Conservation (phyloP, 2,329 filamentous ascomycete genomes). For the Fusarium sp. region DNA sequence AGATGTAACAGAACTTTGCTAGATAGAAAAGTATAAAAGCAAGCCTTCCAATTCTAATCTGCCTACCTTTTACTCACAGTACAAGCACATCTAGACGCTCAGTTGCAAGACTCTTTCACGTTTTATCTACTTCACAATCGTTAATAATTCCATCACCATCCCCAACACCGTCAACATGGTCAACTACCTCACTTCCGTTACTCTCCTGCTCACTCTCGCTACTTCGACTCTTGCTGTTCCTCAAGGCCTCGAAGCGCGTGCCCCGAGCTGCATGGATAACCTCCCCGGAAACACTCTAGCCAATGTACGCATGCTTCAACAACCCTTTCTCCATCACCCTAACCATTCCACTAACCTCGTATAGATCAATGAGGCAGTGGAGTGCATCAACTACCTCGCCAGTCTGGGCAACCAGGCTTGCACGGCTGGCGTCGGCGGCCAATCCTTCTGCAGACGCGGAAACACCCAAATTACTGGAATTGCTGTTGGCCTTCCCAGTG, state of each 20-base stretch:
- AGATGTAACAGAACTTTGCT: neutral
- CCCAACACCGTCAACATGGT: slow-evolving; percentile 14
- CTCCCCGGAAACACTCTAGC: neutral
- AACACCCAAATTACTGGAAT: slow-evolving; percentile 24
- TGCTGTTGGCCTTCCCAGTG: neutral
- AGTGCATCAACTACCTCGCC: slow-evolving; percentile 25
- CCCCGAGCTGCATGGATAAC: slow-evolving; percentile 11
- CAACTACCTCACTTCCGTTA: slow-evolving; percentile 6
- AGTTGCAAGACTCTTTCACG: neutral
- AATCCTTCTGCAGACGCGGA: slow-evolving; percentile 19
- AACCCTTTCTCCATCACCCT: neutral
- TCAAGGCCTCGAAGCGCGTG: neutral
- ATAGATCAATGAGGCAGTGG: slow-evolving; percentile 17
- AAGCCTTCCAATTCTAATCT: neutral
- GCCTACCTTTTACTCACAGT: neutral
- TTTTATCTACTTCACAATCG: neutral
- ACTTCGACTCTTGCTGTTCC: slow-evolving; percentile 10
- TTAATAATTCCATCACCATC: neutral
- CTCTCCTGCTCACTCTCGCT: neutral
- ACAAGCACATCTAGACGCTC: neutral
- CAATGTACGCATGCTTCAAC: neutral
- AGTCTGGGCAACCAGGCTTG: slow-evolving; percentile 14
- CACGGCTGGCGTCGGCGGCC: neutral
- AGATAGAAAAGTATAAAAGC: slow-evolving; percentile 4
- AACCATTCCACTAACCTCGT: neutral